Base-by-base conservation (phyloP, 2,329 filamentous ascomycete species). In the Phaeosphaeriaceae sp. region DNA sequence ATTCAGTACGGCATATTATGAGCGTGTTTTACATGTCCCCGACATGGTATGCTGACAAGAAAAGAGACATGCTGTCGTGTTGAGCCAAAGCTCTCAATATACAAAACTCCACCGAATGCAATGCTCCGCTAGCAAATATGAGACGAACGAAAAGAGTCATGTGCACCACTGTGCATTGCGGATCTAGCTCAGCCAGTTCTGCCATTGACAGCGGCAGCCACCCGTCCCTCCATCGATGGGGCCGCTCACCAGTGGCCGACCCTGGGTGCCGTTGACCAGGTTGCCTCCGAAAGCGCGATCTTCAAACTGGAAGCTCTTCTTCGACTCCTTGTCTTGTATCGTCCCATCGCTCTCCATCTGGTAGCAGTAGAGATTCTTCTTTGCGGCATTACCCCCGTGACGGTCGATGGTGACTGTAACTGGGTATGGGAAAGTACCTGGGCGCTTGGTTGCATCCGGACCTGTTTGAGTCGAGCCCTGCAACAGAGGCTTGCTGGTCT, bases 291-390 rank as follows among this genome's bases (percentile, higher is more conserved):
- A 80, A 0, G 65, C 78, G 9, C 86, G 77, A 53, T 84, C 73
- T 69, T 89, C 86, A n/a, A 82, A 64, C 58, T 85, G 76, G 57
- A 87, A 76, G 57, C 77, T 79, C 62, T 79, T 81, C 3, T 78
- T 69, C 45, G 82, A 59, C 1, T 57, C 53, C 9, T 71, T 60
- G 48, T 75, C 55, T 25, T 69, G 61, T 57, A 86, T 80, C 17
- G 78, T 78, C 6, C 80, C 78, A 15, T 80, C 72, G 21, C 76
- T 75, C 62, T 86, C 81, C 59, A 89, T 72, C 1, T 79, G 80
- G 66, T 88, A 88, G 77, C 86, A 89, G 67, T 87, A 89, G 0
- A 87, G 77, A 59, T 85, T 82, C 72, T 88, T 89, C 60, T 82
- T 75, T 24, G 76, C 76, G 1, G 80, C 73, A 10, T 80, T 73